These are phyloP conservation scores for Cadophora gregata DNA, from an alignment of 2,329 filamentous ascomycete genomes.

Conservation along the genomic window DNA sequence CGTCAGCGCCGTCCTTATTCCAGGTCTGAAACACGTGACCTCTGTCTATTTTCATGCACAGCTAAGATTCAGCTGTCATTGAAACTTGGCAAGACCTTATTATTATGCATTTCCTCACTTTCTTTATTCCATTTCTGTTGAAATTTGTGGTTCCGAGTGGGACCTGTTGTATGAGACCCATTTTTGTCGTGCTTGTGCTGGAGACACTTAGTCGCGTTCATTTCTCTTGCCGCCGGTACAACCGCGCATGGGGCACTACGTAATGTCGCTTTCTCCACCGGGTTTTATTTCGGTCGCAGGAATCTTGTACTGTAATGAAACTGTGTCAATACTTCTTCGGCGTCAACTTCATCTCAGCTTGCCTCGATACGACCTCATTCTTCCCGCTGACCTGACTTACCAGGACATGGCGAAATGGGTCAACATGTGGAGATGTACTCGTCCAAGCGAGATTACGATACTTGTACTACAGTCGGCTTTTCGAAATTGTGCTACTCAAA, in stretches of 20 bases:
- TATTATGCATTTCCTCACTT: not conserved
- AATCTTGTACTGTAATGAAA: not conserved
- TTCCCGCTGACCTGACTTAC: not conserved
- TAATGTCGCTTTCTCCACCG: not conserved
- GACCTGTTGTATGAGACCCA: not conserved
- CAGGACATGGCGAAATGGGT: not conserved
- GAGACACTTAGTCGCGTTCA: constrained; percentile 6
- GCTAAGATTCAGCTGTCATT: not conserved
- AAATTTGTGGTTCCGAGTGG: not conserved
- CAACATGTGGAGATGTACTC: not conserved
- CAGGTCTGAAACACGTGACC: constrained; percentile 22
- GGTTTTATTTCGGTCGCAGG: too few species aligned
- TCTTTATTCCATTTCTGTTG: not conserved
- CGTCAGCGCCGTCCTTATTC: not conserved
- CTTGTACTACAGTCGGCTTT: not conserved
- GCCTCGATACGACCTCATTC: not conserved
- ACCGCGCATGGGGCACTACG: constrained; percentile 5
- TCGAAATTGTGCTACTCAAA: not conserved
- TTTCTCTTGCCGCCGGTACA: constrained; percentile 17
- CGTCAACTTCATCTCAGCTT: not conserved
- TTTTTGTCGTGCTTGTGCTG: not conserved
- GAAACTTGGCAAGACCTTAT: not conserved
- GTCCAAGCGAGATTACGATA: not conserved
- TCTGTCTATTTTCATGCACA: not conserved
- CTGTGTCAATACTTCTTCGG: not conserved